Base-by-base conservation (phyloP, 75 land plant genomes). In the Selaginella moellendorffii region DNA sequence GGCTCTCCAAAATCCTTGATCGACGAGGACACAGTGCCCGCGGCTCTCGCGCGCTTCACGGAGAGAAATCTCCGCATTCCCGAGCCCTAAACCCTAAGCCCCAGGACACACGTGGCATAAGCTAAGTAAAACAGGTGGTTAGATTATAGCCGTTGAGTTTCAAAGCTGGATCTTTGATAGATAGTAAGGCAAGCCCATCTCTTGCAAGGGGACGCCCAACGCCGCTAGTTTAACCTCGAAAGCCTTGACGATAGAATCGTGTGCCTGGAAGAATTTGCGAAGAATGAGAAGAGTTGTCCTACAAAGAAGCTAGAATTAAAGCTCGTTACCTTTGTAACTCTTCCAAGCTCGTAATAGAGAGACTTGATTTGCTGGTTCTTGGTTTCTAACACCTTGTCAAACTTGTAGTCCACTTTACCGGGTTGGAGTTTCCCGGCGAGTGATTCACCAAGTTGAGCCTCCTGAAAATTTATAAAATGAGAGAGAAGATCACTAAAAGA, bases 141-240 rank as follows among this genome's bases (percentile, higher is more conserved):
- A n/a, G n/a, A n/a, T n/a, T n/a, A n/a, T n/a, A n/a, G n/a, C n/a
- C n/a, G n/a, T n/a, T n/a, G n/a, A 18, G 5, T 20, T 1, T 53
- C 61, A 54, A 29, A 22, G n/a, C 17, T 26, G 27, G 17, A 53
- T 8, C 18, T 70, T 70, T 20, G 71, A 68, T 2, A 69, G 62
- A 31, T 74, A 74, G 25, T 63, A 64, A 29, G 76, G 67, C 72
- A 74, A 69, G 1, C 72, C 76, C 76, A 74, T 74, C n/a, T 74
- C 76, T 58, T 74, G 63, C 30, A 74, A 63, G n/a, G 76, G 76
- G 29, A 74, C 46, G n/a, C 72, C 67, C 68, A 58, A 74, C 51
- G 68, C 72, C 1, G 61, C 72, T 24, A 74, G 61, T 54, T 74
- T 74, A 2, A 54, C 26, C 58, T 74, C 72, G 51, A 74, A 69